Evolutionary conservation across 1,284 basidiomycete genomes (phyloP), one percentile per base, ranked within the genome.

Genomic region (Microbotryomycetes sp.): DNA sequence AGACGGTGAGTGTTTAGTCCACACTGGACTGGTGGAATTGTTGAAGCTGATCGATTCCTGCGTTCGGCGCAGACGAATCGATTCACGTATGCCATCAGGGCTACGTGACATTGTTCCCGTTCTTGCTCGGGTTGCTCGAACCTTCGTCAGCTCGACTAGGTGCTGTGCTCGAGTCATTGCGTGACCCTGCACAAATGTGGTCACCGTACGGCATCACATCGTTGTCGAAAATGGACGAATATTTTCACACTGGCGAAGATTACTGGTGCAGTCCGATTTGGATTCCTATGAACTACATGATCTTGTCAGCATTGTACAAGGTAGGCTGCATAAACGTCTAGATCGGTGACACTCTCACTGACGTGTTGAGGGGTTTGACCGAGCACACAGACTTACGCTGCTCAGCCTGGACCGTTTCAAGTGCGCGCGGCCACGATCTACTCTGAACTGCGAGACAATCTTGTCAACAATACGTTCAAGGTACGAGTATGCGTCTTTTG

Each of bases 211-310:
- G 92, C 52, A 79, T 97, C 47, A 86, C 92, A 46, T 92, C 89
- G 69, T 78, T 97, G 56, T 90, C 89, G 15, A 84, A 81, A 42
- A 83, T 84, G 19, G 89, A 97, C 72, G 83, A 86, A n/a, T 82
- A 87, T 59, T 97, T 91, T 70, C 92, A 92, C 19, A 79, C 85
- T 71, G 92, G 87, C 56, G 93, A 97, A 74, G 89, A 96, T 76
- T 97, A 97, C 76, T 97, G 92, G 92, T 86, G 87, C 71, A 92
- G 92, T 3, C 90, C 93, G 2, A 87, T 97, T 58, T 97, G 92
- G 92, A 82, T 96, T 30, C 92, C 90, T 74, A 92, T 97, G 86
- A 96, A 97, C 76, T 97, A 92, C 74, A 81, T 97, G 67, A 84
- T 85, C 22, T 78, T 97, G 57, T 81, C 83, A 26, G 84, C 90